Evolutionary conservation across 2,329 filamentous ascomycete species (phyloP), one percentile per base, ranked within the genome.

Genomic region (Tolypocladium album): DNA sequence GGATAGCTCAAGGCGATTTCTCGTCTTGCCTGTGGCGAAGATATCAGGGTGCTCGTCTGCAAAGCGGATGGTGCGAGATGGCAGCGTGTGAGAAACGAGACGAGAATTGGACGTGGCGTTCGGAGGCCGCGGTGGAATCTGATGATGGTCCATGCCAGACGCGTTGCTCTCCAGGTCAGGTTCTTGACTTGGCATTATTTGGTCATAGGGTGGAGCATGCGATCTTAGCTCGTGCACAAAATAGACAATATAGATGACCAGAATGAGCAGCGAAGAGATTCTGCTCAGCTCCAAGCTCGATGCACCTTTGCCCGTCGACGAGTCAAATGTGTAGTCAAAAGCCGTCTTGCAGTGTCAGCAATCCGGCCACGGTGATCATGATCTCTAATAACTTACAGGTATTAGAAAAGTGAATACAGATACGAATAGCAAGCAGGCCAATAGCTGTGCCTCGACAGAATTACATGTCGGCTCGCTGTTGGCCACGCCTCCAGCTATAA

Each of bases 201-300:
- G 27, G 2, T 57, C 58, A 24, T 58, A 56, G 0, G 20, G 22
- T 1, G 52, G 58, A 11, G 58, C 55, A 38, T 56, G 88, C 1
- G 88, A 85, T 66, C 86, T 88, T 57, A 93, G 81, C 72, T 92
- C 89, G 72, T 92, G 91, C 64, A 87, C 75, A 6, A 93, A 82
- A 65, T 92, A 93, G 58, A 86, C 80, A 24, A 78, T 80, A 69
- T 93, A 93, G 20, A 90, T 85, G 36, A 89, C 70, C 1, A 93
- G 76, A 1, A 92, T 79, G 52, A 92, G 85, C 50, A 93, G 80
- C 67, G 88, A 89, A 1, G 89, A 91, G 59, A 88, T 88, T 57
- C 89, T 85, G 70, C 88, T 92, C 68, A 93, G 86, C 67, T 88
- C 82, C 52, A 93, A 72, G 0, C 88, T 88, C 52, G 83, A 79